Evolutionary conservation across 345 rosid species (phyloP), one percentile per base, ranked within the genome.

Genomic region (Stellera chamaejasme): DNA sequence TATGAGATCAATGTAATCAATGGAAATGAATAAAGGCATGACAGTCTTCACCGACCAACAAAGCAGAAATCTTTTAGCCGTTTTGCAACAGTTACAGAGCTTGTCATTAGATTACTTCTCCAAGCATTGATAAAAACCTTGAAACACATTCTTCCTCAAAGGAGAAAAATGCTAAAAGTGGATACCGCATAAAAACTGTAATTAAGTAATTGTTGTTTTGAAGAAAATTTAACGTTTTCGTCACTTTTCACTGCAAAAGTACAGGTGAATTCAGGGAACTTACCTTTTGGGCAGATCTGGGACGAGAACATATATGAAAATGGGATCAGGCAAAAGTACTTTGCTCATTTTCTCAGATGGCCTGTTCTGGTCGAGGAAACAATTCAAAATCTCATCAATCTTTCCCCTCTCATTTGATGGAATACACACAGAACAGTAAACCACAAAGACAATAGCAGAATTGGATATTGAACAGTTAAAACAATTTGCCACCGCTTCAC

Each of bases 211-310:
- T 19, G 23, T 19, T 19, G 23, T 19, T 19, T 19, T 19, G 23
- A 19, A 19, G 23, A 0, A 19, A 19, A 19, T 19, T 19, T 19
- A 19, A 19, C 23, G 23, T 19, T 19, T 19, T 19, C 23, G 1
- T 19, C 23, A 19, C 23, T 19, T 19, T 19, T 19, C 23, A 19
- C 23, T 19, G 23, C 23, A 19, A 19, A 19, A 19, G 23, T n/a
- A 19, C 23, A 0, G 23, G 23, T 19, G 23, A 19, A 54, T 23
- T 25, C 2, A 6, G 36, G 51, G 19, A 61, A 64, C 41, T 48
- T 69, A 89, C 99, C 99, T 79, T 74, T 93, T 93, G 27, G 99
- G 97, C 44, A 93, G 86, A 75, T 84, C 85, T n/a, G 97, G 87
- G 65, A 83, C 85, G n/a, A 84, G 78, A 48, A 87, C 75, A 75